These are phyloP conservation scores for Phaeosphaeria sp. DNA, from an alignment of 2,329 filamentous ascomycete genomes.

Conservation along the genomic window DNA sequence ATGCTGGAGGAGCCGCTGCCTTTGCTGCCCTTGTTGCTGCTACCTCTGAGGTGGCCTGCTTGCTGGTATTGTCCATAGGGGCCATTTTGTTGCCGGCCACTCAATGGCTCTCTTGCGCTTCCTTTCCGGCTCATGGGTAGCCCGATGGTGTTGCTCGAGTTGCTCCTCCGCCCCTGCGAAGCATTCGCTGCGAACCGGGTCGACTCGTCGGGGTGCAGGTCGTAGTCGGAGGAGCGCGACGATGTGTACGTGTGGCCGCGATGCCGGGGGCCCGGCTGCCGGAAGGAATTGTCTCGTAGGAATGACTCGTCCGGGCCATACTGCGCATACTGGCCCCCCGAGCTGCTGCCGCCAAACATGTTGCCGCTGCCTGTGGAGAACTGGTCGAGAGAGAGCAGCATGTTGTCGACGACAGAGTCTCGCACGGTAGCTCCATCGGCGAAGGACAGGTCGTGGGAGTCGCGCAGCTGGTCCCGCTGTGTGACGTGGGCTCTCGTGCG, in stretches of 20 bases:
- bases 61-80: constrained; percentile 37
- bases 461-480: constrained; percentile 43
- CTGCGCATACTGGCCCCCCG: constrained; percentile 42
- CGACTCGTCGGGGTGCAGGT: constrained; percentile 48
- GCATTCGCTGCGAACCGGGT: constrained; percentile 52
- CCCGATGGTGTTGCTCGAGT: constrained; percentile 76
- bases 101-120: constrained; percentile 43
- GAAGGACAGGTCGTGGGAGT: constrained; percentile 87
- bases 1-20: constrained; percentile 73
- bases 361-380: constrained; percentile 33
- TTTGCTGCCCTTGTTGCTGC: constrained; percentile 71
- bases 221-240: constrained; percentile 65
- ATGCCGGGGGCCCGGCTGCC: constrained; percentile 50
- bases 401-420: constrained; percentile 84
- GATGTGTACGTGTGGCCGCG: constrained; percentile 68
- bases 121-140: constrained; percentile 35
- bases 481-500: constrained; percentile 16
- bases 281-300: constrained; percentile 42
- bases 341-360: constrained; percentile 22
- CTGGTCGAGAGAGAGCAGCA: constrained; percentile 91
- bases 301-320: constrained; percentile 50
- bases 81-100: constrained; percentile 29
- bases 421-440: constrained; percentile 64
- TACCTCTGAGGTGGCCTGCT: constrained; percentile 45
- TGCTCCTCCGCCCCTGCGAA: constrained; percentile 71